These are phyloP conservation scores for Noccaea caerulescens DNA, from an alignment of 345 rosid genomes.

Conservation along the genomic window DNA sequence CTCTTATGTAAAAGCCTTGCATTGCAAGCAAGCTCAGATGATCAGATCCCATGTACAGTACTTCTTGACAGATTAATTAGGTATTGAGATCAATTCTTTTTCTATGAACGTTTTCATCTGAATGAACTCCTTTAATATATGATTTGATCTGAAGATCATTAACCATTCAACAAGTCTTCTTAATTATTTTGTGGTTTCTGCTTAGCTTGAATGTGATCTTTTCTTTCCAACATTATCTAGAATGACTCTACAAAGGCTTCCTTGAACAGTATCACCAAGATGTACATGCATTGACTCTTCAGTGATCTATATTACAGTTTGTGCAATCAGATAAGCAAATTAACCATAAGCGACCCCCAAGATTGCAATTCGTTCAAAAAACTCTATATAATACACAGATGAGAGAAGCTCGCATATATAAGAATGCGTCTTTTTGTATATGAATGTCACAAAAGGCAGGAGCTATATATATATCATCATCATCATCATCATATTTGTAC, in stretches of 20 bases:
- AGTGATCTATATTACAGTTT: slow-evolving; percentile 6
- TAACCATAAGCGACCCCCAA: background rate
- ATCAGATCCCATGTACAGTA: no score
- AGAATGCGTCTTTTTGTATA: slow-evolving; percentile 26
- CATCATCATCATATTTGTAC: background rate
- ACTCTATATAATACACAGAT: slow-evolving; percentile 28
- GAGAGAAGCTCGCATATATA: slow-evolving; percentile 32
- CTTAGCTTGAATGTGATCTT: no score
- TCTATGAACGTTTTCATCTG: no score
- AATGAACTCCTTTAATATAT: no score
- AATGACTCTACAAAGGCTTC: slow-evolving; percentile 12
- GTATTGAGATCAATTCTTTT: no score
- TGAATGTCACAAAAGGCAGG: slow-evolving; percentile 28
- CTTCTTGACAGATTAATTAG: no score
- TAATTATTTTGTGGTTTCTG: no score
- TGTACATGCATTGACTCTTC: slow-evolving; percentile 23
- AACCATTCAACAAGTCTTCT: no score
- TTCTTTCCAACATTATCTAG: background rate
- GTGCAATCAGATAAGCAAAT: slow-evolving; percentile 9
- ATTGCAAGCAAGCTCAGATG: no score
- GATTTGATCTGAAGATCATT: no score
- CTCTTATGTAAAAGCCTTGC: no score
- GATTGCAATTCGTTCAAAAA: slow-evolving; percentile 17
- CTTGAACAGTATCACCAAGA: background rate
- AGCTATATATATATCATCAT: background rate